Conservation (phyloP, 768 basidiomycete species). For the Fomitopsis pulvina region DNA sequence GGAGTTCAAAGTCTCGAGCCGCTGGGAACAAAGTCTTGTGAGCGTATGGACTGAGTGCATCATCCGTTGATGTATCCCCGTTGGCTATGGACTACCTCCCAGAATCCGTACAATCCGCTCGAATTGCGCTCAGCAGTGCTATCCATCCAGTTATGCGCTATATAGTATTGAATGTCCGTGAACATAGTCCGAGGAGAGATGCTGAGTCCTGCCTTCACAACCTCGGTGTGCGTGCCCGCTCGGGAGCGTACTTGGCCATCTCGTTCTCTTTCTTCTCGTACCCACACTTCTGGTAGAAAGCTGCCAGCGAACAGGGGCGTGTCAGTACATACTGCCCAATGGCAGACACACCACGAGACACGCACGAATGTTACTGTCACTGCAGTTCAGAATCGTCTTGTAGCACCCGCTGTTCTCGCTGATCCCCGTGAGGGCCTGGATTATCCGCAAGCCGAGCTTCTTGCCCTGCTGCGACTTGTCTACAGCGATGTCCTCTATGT, state of each 20-base stretch:
- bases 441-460: conserved; percentile 83
- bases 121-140: not conserved
- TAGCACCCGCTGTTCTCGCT: conserved; percentile 80
- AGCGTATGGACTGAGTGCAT: no score
- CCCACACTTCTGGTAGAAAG: conserved; percentile 97
- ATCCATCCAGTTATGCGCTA: not conserved
- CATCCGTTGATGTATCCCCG: no score
- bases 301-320: conserved; percentile 32
- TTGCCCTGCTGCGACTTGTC: conserved; percentile 84
- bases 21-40: no score
- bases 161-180: not conserved
- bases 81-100: no score
- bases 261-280: conserved; percentile 86
- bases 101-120: no score
- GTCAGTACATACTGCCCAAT: no score
- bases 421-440: conserved; percentile 79
- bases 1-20: no score
- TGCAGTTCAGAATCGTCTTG: conserved; percentile 98
- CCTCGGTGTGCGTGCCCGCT: conserved; percentile 32
- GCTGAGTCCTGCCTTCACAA: conserved; percentile 21
- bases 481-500: conserved; percentile 98
- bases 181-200: not conserved
- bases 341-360: conserved; percentile 14
- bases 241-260: conserved; percentile 72
- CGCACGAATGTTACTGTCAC: conserved; percentile 85